Evolutionary conservation across 192 early-diverging fungal species (phyloP).

Genomic region (Chytriomyces confervae): DNA sequence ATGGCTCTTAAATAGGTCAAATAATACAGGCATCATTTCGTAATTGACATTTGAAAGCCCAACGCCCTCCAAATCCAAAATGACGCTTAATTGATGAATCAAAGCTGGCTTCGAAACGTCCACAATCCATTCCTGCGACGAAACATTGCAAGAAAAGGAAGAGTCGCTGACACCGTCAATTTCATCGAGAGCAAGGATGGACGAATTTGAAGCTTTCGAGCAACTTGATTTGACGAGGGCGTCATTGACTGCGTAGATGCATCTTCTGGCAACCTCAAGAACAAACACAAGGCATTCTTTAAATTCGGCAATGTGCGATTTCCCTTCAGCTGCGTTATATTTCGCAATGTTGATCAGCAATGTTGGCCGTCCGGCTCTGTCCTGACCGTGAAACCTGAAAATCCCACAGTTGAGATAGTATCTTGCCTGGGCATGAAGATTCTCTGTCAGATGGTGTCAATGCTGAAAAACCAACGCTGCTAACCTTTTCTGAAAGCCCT

Average conservation of each 20-base stretch:
- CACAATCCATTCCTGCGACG: slow-evolving; percentile 2
- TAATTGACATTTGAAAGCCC: slow-evolving; percentile 52
- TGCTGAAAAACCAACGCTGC: slow-evolving; percentile 10
- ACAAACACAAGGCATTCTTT: slow-evolving; percentile 22
- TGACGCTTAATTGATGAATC: slow-evolving; percentile 43
- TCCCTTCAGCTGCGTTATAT: slow-evolving; percentile 17
- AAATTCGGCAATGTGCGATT: slow-evolving; percentile 30
- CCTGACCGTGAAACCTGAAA: slow-evolving; percentile 47
- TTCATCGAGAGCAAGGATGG: background rate
- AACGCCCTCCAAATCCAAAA: slow-evolving; percentile 55
- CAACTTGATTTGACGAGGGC: background rate
- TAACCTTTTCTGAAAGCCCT: slow-evolving; percentile 4
- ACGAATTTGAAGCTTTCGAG: background rate
- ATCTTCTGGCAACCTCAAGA: slow-evolving; percentile 38
- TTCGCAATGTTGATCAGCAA: slow-evolving; percentile 40
- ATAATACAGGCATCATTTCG: slow-evolving; percentile 53
- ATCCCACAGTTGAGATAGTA: slow-evolving; percentile 39
- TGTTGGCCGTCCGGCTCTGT: slow-evolving; percentile 44
- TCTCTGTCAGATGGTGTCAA: background rate
- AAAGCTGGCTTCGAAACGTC: background rate
- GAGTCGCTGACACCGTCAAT: background rate
- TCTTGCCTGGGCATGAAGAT: slow-evolving; percentile 20
- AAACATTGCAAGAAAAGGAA: background rate
- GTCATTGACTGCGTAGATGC: slow-evolving; percentile 23
- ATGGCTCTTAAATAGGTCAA: slow-evolving; percentile 49